A percentile compares a stretch with the other conserved stretches of the same genome.
phyloP scores from a whole-genome alignment of 495 filamentous ascomycete species.

The Tetracladium marchalianum region DNA sequence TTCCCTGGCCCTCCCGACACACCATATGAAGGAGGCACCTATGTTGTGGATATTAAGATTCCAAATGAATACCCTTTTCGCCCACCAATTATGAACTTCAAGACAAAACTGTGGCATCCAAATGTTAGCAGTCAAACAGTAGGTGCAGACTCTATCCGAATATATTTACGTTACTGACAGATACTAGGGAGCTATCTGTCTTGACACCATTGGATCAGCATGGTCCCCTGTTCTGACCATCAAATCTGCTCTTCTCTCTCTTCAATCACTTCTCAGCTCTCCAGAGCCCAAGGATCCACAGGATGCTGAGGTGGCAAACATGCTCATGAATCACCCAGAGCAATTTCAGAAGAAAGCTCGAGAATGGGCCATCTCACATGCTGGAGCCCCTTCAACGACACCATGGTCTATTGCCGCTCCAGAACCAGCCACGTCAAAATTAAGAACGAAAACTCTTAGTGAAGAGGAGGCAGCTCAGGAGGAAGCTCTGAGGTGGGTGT shows the following conservation, averaged over 20 bases:
- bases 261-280: slow-evolving; percentile 85
- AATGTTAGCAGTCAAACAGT: slow-evolving; percentile 95
- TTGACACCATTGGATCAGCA: slow-evolving; percentile 79
- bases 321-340: slow-evolving; percentile 71
- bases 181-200: slow-evolving; percentile 84
- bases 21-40: slow-evolving; percentile 86
- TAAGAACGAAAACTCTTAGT: slow-evolving; percentile 9
- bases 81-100: slow-evolving; percentile 85
- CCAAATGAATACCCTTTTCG: slow-evolving; percentile 89
- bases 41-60: slow-evolving; percentile 74
- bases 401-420: slow-evolving; percentile 7
- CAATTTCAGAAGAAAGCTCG: slow-evolving; percentile 76
- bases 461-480: slow-evolving; percentile 24
- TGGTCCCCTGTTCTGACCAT: slow-evolving; percentile 96
- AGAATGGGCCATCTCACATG: slow-evolving; percentile 82
- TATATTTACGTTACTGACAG: slow-evolving; percentile 3
- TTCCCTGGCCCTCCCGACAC: slow-evolving; percentile 87
- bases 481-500: slow-evolving; percentile 4
- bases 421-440: slow-evolving; percentile 2
- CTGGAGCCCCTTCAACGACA: slow-evolving; percentile 58
- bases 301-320: slow-evolving; percentile 88
- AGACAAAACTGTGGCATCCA: slow-evolving; percentile 96
- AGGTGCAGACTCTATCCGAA: slow-evolving; percentile 23
- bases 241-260: slow-evolving; percentile 85
- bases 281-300: slow-evolving; percentile 96